Percentiles rank a stretch among this genome's conserved stretches.
These are phyloP conservation scores for Calonectria hawksworthii DNA, from an alignment of 2,329 filamentous ascomycete genomes.

Conservation along the genomic window DNA sequence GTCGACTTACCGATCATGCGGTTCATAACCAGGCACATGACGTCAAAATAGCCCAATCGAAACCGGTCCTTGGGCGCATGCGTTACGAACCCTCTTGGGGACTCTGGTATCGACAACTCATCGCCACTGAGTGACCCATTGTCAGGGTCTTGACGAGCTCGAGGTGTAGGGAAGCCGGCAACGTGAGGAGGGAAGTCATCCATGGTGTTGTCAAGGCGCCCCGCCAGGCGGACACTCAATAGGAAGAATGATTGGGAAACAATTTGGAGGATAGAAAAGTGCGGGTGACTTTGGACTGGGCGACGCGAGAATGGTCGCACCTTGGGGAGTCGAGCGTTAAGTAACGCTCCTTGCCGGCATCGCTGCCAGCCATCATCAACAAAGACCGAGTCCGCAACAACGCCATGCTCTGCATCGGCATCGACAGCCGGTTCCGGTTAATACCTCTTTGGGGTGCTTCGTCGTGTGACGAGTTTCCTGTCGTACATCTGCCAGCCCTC, in stretches of 20 bases:
- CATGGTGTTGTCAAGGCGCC: constrained; percentile 37
- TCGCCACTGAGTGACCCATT: constrained; percentile 25
- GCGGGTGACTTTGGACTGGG: constrained; percentile 12
- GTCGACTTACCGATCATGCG: constrained; percentile 53
- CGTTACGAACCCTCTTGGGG: constrained; percentile 49
- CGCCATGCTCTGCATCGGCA: constrained; percentile 29
- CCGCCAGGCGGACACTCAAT: not conserved
- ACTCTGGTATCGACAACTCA: constrained; percentile 23
- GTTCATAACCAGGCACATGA: constrained; percentile 53
- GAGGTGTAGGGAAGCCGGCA: constrained; percentile 17
- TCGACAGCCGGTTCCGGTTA: constrained; percentile 20
- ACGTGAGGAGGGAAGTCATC: constrained; percentile 45
- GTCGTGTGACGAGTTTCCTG: constrained; percentile 34
- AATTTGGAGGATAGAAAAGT: not conserved
- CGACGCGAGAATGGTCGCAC: not conserved
- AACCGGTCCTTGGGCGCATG: constrained; percentile 52
- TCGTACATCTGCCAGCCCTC: constrained; percentile 17
- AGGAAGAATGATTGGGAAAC: constrained; percentile 4
- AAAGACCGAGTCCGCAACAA: constrained; percentile 40
- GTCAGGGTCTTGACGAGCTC: constrained; percentile 5
- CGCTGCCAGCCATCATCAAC: constrained; percentile 13
- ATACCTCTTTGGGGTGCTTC: constrained; percentile 1
- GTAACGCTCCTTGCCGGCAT: constrained; percentile 37
- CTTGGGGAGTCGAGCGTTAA: constrained; percentile 41
- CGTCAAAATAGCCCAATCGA: constrained; percentile 53